These are phyloP conservation scores for Ilex asprella DNA, from an alignment of 257 asterid species.

Conservation along the genomic window DNA sequence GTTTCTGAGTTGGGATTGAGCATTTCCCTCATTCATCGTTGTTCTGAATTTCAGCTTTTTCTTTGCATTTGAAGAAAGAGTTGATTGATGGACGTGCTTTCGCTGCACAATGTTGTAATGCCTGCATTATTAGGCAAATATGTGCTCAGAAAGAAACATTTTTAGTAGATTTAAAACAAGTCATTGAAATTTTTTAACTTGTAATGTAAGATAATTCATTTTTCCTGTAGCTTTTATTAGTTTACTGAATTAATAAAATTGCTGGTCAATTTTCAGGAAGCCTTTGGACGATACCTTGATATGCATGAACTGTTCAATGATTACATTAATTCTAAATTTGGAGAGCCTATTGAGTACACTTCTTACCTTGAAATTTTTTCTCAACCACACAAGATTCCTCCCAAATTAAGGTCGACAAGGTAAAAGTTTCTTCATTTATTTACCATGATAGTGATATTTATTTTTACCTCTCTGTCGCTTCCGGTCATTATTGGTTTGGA, in stretches of 20 bases:
- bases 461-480: too few species aligned
- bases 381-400: conserved; percentile 49
- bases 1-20: too few species aligned
- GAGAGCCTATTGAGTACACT: conserved; percentile 72
- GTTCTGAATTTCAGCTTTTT: too few species aligned
- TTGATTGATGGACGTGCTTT: too few species aligned
- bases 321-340: conserved; percentile 82
- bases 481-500: too few species aligned
- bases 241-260: background rate
- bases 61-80: too few species aligned
- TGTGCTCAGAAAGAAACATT: too few species aligned
- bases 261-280: conserved; percentile 54
- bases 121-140: too few species aligned
- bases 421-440: conserved; percentile 13
- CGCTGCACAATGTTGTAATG: too few species aligned
- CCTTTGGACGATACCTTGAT: conserved; percentile 87
- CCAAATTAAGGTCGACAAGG: conserved; percentile 74
- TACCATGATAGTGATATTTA: background rate
- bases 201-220: background rate
- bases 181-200: background rate
- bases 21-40: too few species aligned
- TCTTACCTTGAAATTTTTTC: conserved; percentile 76
- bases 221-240: background rate
- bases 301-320: conserved; percentile 81
- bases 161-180: background rate